Base-by-base conservation (phyloP, 805 yeast species). In the Wickerhamiella galacta region DNA sequence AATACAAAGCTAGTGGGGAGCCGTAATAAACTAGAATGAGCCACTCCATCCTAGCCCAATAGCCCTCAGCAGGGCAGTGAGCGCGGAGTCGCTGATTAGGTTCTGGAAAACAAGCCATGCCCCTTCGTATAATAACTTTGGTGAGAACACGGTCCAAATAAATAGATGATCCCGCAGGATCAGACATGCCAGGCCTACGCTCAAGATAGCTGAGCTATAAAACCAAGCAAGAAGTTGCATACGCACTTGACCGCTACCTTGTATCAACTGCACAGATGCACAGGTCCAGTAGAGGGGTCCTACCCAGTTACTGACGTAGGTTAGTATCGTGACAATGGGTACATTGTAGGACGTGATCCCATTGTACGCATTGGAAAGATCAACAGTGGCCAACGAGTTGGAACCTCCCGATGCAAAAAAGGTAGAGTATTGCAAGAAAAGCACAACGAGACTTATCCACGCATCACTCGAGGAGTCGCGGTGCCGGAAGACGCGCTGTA, bases 61-160 rank as follows among this genome's bases (percentile, higher is more conserved):
- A n/a, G n/a, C n/a, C n/a, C n/a, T n/a, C n/a, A n/a, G n/a, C n/a
- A n/a, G n/a, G n/a, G n/a, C n/a, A n/a, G n/a, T n/a, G n/a, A n/a
- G n/a, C n/a, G n/a, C n/a, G n/a, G 7, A 25, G 15, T 25, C 28
- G 19, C 14, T 19, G 4, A 25, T 10, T 15, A 25, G 6, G 5
- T 5, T 6, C 28, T 53, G 57, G 14, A 49, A 19, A 2, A 50
- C 37, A 10, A 53, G 39, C 96, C 96, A 90, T 3, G 74, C 72
- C 2, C 72, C 70, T 42, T 75, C 74, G 51, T 76, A 90, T 22
- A 92, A 64, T 4, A 90, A 52, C 47, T 85, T 87, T 1, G 98
- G 98, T 32, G 93, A 79, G 57, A 90, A 90, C 6, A 90, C 98
- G 2, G 96, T 85, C 98, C 98, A 90, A 7, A 90, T 78, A 51